Evolutionary conservation across 2,329 filamentous ascomycete species (phyloP).

Genomic region (Myriosclerotinia duriaeana): DNA sequence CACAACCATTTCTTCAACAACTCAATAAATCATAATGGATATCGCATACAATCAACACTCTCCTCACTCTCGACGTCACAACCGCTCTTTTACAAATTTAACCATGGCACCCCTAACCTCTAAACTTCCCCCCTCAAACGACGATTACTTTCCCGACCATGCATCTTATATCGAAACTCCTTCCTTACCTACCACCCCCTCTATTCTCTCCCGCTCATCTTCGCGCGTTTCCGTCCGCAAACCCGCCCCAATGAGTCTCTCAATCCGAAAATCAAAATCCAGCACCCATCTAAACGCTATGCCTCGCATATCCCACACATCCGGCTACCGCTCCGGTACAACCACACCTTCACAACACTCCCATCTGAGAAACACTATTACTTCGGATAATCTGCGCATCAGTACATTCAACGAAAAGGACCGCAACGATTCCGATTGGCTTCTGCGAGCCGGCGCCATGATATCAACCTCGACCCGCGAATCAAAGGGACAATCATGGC

Average conservation of each 20-base stretch:
- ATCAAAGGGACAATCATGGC: slow-evolving; percentile 68
- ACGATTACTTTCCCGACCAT: slow-evolving; percentile 47
- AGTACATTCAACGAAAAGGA: slow-evolving; percentile 41
- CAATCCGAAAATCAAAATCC: slow-evolving; percentile 61
- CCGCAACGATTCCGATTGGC: slow-evolving; percentile 60
- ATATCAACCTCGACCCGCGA: slow-evolving; percentile 63
- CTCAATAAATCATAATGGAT: slow-evolving; percentile 49
- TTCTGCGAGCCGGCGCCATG: slow-evolving; percentile 61
- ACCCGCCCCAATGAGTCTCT: slow-evolving; percentile 29
- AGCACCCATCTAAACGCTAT: slow-evolving; percentile 52
- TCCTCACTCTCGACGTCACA: slow-evolving; percentile 56
- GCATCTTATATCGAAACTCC: slow-evolving; percentile 60
- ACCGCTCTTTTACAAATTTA: slow-evolving; percentile 58
- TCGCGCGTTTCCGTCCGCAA: slow-evolving; percentile 50
- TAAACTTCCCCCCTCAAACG: slow-evolving; percentile 58
- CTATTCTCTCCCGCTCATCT: slow-evolving; percentile 59
- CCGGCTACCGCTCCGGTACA: slow-evolving; percentile 33
- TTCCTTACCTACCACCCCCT: slow-evolving; percentile 63
- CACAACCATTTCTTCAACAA: neutral
- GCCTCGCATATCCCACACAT: slow-evolving; percentile 12
- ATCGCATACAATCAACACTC: slow-evolving; percentile 61
- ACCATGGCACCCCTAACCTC: slow-evolving; percentile 64
- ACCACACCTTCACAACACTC: slow-evolving; percentile 30
- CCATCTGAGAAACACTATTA: slow-evolving; percentile 29
- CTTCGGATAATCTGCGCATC: slow-evolving; percentile 33